Evolutionary conservation across 371 early-diverging fungal species (phyloP), one percentile per base, ranked within the genome.

Genomic region (Batrachochytrium dendrobatidis): DNA sequence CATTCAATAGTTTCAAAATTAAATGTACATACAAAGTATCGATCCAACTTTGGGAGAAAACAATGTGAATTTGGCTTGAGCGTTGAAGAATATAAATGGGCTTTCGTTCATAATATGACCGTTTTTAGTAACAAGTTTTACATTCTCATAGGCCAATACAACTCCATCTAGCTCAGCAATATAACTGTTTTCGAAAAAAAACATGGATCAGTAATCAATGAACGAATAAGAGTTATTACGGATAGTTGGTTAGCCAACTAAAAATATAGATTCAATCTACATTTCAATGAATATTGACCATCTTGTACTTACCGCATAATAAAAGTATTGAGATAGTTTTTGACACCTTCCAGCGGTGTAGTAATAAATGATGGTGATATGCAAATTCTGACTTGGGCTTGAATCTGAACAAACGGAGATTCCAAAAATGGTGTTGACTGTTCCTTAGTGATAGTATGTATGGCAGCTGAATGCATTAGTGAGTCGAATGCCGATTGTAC

Each of bases 101-200:
- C 86, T 87, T 68, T 95, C 96, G 60, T 83, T 79, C 45, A 89
- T 67, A 54, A 95, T 76, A n/a, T 71, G 78, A 8, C 71, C 71
- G 44, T 84, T 90, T 18, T 80, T 69, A 56, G 80, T 68, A 30
- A 80, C 62, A 3, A 85, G 60, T 58, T 82, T 63, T 30, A 88
- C 75, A 57, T 90, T 78, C 22, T 81, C 76, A 67, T 91, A 93
- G 12, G 89, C 78, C 31, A 95, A 71, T 17, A 93, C 85, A 33
- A 95, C 87, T 55, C 95, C 94, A 59, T 88, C 86, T 5, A 95
- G 79, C 65, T 90, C 86, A 30, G 88, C 85, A 44, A 92, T 77
- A 69, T 87, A 86, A 71, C 90, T 89, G 60, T 22, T 55, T 44
- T 61, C 17, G 29, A 22, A 43, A 28, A 32, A 55, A 7, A 34